phyloP scores from a whole-genome alignment of 1,284 basidiomycete genomes.

The Cryptococcus wingfieldii region DNA sequence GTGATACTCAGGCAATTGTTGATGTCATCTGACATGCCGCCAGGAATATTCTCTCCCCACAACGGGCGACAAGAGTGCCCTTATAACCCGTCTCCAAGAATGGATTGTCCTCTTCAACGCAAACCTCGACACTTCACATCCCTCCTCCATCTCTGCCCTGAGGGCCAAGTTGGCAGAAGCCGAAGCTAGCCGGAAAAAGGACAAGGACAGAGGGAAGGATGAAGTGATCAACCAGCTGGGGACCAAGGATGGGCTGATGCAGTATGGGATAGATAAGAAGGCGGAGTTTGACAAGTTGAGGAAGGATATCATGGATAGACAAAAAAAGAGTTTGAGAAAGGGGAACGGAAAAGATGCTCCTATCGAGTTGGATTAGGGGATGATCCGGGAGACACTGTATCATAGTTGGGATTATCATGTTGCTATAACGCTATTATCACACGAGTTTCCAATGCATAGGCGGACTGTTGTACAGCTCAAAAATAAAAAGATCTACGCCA shows the following conservation, averaged over 20 bases:
- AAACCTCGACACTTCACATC: constrained; percentile 46
- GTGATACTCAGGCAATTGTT: constrained; percentile 1
- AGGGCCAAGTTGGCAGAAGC: constrained; percentile 32
- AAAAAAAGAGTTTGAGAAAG: constrained; percentile 15
- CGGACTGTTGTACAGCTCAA: too few relatives aligned
- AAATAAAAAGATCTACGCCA: too few relatives aligned
- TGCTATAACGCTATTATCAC: too few relatives aligned
- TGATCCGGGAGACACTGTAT: constrained; percentile 2
- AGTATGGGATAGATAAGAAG: constrained; percentile 36
- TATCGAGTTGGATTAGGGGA: constrained; percentile 38
- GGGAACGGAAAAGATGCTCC: constrained; percentile 25
- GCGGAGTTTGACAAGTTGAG: constrained; percentile 40
- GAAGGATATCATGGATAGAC: constrained; percentile 37
- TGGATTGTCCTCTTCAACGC: constrained; percentile 48
- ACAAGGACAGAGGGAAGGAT: constrained; percentile 42
- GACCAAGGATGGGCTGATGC: constrained; percentile 29
- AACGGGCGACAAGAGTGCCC: constrained; percentile 34
- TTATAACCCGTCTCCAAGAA: constrained; percentile 39
- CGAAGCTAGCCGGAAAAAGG: constrained; percentile 32
- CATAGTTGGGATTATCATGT: not conserved
- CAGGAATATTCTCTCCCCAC: constrained; percentile 41
- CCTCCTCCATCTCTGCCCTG: constrained; percentile 36
- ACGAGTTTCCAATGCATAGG: not conserved
- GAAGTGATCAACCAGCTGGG: constrained; percentile 30
- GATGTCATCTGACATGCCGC: constrained; percentile 14